phyloP scores from a whole-genome alignment of 2,329 filamentous ascomycete species.

The Pseudopithomyces chartarum region DNA sequence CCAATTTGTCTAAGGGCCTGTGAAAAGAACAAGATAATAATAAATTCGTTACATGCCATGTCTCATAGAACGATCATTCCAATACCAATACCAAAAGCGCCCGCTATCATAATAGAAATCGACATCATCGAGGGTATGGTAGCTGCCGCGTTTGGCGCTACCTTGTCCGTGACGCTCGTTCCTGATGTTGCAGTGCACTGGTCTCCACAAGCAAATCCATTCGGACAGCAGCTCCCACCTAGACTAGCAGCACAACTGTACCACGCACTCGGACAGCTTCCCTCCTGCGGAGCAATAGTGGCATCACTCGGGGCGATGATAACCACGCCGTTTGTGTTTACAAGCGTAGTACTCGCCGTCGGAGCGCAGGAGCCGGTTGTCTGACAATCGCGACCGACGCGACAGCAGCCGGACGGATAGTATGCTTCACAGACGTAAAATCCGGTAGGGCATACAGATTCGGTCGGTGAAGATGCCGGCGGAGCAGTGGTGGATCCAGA shows the following conservation, averaged over 20 bases:
- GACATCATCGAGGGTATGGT: slow-evolving; percentile 31
- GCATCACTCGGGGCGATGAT: slow-evolving; percentile 67
- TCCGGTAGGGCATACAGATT: slow-evolving; percentile 73
- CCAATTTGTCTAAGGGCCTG: not conserved
- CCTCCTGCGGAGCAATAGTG: slow-evolving; percentile 47
- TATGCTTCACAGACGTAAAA: slow-evolving; percentile 90
- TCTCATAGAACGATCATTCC: not conserved
- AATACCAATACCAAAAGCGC: slow-evolving; percentile 5
- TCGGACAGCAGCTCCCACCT: slow-evolving; percentile 83
- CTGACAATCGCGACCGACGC: slow-evolving; percentile 82
- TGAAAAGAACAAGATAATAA: not conserved
- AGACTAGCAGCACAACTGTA: slow-evolving; percentile 68
- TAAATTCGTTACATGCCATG: not conserved
- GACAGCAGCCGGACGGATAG: slow-evolving; percentile 84
- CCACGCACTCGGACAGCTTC: slow-evolving; percentile 78
- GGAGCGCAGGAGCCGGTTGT: slow-evolving; percentile 74
- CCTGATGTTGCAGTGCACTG: slow-evolving; percentile 43
- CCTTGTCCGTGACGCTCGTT: slow-evolving; percentile 40
- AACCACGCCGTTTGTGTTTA: slow-evolving; percentile 69
- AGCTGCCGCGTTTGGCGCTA: slow-evolving; percentile 43
- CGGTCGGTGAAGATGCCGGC: slow-evolving; percentile 82
- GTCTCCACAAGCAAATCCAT: slow-evolving; percentile 49
- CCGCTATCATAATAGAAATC: slow-evolving; percentile 35
- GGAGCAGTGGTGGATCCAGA: slow-evolving; percentile 63
- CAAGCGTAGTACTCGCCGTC: slow-evolving; percentile 63